These are phyloP conservation scores for Phaseolus coccineus DNA, from an alignment of 331 rosid species.

Conservation along the genomic window DNA sequence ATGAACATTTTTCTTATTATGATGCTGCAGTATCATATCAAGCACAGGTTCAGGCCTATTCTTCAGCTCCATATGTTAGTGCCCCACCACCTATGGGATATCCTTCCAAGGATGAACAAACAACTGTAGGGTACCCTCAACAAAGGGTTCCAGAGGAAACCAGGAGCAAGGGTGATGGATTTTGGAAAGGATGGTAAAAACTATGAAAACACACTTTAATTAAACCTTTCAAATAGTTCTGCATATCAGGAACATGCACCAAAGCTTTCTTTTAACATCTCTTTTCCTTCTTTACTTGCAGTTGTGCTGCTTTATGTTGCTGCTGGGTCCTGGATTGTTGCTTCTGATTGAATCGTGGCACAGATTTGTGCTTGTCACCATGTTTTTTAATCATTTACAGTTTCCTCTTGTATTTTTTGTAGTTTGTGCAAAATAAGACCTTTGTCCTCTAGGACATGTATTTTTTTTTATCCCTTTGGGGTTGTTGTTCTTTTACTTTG, in stretches of 20 bases:
- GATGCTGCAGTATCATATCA: conserved; percentile 44
- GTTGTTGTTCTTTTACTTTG: conserved; percentile 19
- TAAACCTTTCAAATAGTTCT: not conserved
- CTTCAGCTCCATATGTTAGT: conserved; percentile 38
- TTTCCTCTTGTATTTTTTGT: conserved; percentile 41
- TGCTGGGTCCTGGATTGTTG: conserved; percentile 73
- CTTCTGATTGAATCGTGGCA: conserved; percentile 46
- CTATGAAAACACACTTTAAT: too few species aligned
- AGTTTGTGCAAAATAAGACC: conserved; percentile 31
- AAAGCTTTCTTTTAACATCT: not conserved
- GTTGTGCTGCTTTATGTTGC: conserved; percentile 84
- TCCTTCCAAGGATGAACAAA: conserved; percentile 49
- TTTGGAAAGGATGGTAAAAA: conserved; percentile 60
- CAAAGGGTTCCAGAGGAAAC: conserved; percentile 47
- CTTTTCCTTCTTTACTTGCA: conserved; percentile 36
- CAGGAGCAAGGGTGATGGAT: conserved; percentile 59
- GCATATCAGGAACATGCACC: not conserved
- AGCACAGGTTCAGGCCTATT: too few species aligned
- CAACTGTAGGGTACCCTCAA: conserved; percentile 43
- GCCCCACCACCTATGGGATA: conserved; percentile 66
- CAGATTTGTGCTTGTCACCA: not conserved
- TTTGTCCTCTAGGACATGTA: conserved; percentile 27
- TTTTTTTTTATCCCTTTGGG: conserved; percentile 18
- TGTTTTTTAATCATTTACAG: not conserved
- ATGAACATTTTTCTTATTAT: not conserved